Conservation (phyloP, 2,329 filamentous ascomycete species). For the Aspergillus thermomutatus region DNA sequence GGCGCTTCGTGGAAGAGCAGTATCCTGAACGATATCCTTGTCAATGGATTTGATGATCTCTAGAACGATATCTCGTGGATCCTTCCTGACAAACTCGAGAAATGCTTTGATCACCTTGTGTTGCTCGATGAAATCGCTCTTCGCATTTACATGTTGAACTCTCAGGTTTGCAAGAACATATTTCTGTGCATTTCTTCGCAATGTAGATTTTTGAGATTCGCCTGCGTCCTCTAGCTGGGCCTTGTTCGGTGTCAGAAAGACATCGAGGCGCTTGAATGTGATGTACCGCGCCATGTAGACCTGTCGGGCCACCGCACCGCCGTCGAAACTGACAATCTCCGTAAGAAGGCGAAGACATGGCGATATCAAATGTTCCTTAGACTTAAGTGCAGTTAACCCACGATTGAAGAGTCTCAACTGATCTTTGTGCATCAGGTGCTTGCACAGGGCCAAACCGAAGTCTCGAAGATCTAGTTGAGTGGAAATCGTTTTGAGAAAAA, state of each 20-base stretch:
- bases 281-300: conserved; percentile 75
- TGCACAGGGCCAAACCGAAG: conserved; percentile 73
- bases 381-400: conserved; percentile 73
- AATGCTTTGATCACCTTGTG: conserved; percentile 65
- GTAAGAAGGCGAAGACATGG: conserved; percentile 81
- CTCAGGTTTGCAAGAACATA: conserved; percentile 78
- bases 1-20: conserved; percentile 65
- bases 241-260: conserved; percentile 72
- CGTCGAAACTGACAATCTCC: conserved; percentile 82
- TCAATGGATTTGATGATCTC: conserved; percentile 73
- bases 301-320: conserved; percentile 72
- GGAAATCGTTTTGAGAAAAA: conserved; percentile 76
- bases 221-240: conserved; percentile 54
- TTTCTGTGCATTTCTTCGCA: conserved; percentile 77
- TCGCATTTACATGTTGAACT: conserved; percentile 72
- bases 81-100: conserved; percentile 72
- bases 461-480: conserved; percentile 69
- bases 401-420: conserved; percentile 78
- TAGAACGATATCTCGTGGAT: conserved; percentile 69
- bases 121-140: conserved; percentile 78
- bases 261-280: conserved; percentile 74
- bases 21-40: conserved; percentile 69
- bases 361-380: conserved; percentile 83
- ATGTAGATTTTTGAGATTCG: conserved; percentile 67
- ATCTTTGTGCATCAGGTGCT: conserved; percentile 74